Base-by-base conservation (phyloP, 805 yeast species). In the Saccharomycopsis lassenensis region DNA sequence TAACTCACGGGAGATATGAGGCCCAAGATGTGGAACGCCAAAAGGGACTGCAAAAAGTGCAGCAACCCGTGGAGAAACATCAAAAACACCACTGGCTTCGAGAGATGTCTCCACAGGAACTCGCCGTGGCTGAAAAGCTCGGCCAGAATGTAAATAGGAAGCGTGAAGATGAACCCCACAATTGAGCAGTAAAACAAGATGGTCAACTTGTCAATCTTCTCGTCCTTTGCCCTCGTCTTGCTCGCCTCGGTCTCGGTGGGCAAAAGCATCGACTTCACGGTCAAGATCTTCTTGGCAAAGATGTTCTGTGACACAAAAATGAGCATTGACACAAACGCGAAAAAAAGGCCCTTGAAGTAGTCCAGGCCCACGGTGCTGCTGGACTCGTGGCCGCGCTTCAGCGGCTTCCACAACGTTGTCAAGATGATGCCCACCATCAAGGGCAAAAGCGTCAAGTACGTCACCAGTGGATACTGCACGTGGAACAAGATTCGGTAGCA, bases 361-460 rank as follows among this genome's bases (percentile, higher is more conserved):
- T 21, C 26, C 24, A 8, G 18, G 31, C 18, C 20, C 10, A 20
- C 25, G 14, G 18, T 18, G 32, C 5, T 28, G 29, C 14, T 7
- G 29, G 18, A 16, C 21, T 7, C 11, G 15, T n/a, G 25, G 25
- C 11, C 11, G n/a, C 10, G 33, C 18, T 16, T 29, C 19, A 14
- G 20, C 38, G 5, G 26, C 14, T n/a, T 21, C 19, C 10, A 35
- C 27, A 16, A 14, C 14, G 24, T 21, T 12, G 83, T 74, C 50
- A 86, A 59, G 69, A 86, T 84, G 40, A 89, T 94, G 12, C 98
- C 98, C 20, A 67, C 36, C 28, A 87, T 71, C 43, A 89, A 63
- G 0, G 97, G 94, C 0, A 78, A 48, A 50, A 89, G 62, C 1
- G 97, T 81, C 35, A 77, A 45, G 52, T 89, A 89, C 2, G 96